phyloP scores from a whole-genome alignment of 257 asterid species.

The Cruciata laevipes region DNA sequence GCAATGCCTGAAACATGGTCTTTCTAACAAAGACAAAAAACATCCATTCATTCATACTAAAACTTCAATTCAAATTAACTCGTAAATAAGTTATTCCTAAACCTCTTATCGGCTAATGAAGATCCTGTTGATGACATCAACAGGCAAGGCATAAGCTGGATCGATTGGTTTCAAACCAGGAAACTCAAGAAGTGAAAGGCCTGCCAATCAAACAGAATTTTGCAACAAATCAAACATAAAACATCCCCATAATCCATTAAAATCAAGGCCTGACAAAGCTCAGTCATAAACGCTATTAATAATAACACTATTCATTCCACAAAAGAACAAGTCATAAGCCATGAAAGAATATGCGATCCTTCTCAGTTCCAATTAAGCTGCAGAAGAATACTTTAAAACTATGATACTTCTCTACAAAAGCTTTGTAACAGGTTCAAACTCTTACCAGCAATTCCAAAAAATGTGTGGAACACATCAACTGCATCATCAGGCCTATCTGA shows the following conservation, averaged over 20 bases:
- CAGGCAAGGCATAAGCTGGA: conserved; percentile 85
- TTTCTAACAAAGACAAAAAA: too few species aligned
- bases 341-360: background rate
- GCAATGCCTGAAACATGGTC: too few species aligned
- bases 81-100: background rate
- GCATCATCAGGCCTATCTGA: conserved; percentile 95
- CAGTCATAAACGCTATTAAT: background rate
- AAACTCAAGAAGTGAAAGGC: conserved; percentile 81
- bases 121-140: conserved; percentile 54
- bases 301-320: background rate
- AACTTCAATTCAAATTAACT: too few species aligned
- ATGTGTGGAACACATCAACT: conserved; percentile 86
- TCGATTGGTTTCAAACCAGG: conserved; percentile 68
- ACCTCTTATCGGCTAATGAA: conserved; percentile 27
- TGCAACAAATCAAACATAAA: background rate
- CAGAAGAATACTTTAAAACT: background rate
- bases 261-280: too few species aligned
- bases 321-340: background rate
- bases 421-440: conserved; percentile 6
- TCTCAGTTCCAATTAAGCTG: background rate
- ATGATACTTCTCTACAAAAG: background rate
- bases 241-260: background rate
- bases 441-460: conserved; percentile 85
- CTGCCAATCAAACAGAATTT: too few species aligned
- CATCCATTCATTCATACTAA: too few species aligned